These are phyloP conservation scores for Hypomontagnella monticulosa DNA, from an alignment of 495 filamentous ascomycete species.

Conservation along the genomic window DNA sequence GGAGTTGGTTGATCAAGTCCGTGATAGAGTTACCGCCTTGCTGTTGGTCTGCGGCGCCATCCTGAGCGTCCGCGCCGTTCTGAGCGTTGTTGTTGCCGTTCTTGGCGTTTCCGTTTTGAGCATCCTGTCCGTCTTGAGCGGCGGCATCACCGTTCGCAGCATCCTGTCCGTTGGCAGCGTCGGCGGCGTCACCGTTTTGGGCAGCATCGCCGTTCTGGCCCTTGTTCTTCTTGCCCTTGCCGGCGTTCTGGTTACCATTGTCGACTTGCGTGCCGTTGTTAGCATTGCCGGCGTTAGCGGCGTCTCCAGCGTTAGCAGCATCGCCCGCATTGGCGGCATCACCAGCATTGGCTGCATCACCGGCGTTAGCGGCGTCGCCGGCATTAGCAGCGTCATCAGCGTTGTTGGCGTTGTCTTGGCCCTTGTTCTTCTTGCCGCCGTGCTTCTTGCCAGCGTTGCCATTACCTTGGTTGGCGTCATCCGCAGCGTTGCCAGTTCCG, in stretches of 20 bases:
- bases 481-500: conserved; percentile 21
- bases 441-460: conserved; percentile 10
- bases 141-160: background rate
- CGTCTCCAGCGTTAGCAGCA: background rate
- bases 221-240: background rate
- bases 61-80: conserved; percentile 5
- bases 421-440: conserved; percentile 16
- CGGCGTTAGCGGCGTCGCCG: background rate
- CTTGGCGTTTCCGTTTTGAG: conserved; percentile 5
- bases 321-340: background rate
- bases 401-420: conserved; percentile 12
- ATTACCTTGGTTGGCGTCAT: conserved; percentile 4
- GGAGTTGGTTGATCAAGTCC: conserved; percentile 20
- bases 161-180: background rate
- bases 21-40: conserved; percentile 27
- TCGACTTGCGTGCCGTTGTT: background rate
- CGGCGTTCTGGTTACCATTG: background rate
- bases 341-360: background rate
- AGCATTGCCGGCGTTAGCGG: background rate
- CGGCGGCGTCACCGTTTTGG: background rate
- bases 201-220: background rate
- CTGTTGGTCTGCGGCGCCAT: conserved; percentile 19
- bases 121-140: conserved; percentile 9
- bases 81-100: background rate
- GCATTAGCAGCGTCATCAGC: background rate